Evolutionary conservation across 768 basidiomycete genomes (phyloP).

Genomic region (Pleurotus tuoliensis): DNA sequence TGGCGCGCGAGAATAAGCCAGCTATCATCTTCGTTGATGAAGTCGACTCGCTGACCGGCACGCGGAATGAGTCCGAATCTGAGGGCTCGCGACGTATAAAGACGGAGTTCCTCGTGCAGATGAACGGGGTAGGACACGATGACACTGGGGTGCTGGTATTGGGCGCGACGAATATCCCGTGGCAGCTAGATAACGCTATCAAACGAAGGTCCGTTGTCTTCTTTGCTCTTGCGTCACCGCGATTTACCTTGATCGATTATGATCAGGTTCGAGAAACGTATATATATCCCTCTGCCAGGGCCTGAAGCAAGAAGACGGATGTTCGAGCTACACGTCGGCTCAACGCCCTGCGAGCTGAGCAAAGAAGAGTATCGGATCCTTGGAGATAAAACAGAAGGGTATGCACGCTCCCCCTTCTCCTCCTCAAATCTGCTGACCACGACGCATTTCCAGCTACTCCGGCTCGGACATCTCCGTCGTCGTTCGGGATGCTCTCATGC

Average conservation of each 20-base stretch:
- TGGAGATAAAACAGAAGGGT: conserved; percentile 84
- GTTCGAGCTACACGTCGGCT: conserved; percentile 96
- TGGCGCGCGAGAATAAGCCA: conserved; percentile 94
- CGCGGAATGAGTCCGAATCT: conserved; percentile 94
- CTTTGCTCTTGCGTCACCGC: neutral
- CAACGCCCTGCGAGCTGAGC: conserved; percentile 82
- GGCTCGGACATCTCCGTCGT: conserved; percentile 94
- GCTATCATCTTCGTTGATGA: conserved; percentile 99
- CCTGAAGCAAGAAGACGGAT: conserved; percentile 88
- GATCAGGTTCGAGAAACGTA: conserved; percentile 89
- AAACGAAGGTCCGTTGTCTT: conserved; percentile 67
- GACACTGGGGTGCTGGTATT: conserved; percentile 95
- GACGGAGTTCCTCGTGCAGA: conserved; percentile 96
- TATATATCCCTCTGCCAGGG: conserved; percentile 96
- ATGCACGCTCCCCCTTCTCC: neutral
- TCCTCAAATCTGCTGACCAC: no score
- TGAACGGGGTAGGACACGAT: conserved; percentile 98
- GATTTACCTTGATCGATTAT: neutral
- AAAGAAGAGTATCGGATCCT: conserved; percentile 76
- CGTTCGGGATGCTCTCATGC: conserved; percentile 97
- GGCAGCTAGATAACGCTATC: conserved; percentile 96
- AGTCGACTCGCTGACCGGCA: conserved; percentile 93
- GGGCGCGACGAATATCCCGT: conserved; percentile 97
- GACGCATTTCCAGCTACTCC: conserved; percentile 46
- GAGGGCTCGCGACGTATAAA: conserved; percentile 97